Conservation (phyloP, 257 asterid genomes). For the Ocimum tenuiflorum region DNA sequence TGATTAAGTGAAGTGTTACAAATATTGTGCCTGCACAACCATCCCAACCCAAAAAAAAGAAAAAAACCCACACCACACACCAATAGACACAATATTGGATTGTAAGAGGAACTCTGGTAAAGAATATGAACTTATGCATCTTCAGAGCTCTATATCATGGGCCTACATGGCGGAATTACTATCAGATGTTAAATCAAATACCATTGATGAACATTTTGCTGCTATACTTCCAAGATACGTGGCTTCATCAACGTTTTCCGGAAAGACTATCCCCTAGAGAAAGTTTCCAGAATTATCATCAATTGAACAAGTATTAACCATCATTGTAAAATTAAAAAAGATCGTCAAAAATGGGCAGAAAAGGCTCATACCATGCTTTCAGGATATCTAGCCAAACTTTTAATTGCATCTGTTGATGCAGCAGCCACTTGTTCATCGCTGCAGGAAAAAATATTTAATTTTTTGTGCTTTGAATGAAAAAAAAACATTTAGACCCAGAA, state of each 20-base stretch:
- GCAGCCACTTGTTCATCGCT: constrained; percentile 88
- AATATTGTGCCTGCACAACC: no score
- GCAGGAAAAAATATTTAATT: constrained; percentile 11
- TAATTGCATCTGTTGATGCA: constrained; percentile 63
- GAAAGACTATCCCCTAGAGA: constrained; percentile 59
- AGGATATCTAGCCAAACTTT: constrained; percentile 46
- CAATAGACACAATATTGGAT: no score
- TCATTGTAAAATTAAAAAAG: constrained; percentile 5
- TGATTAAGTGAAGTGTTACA: no score
- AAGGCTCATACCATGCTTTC: constrained; percentile 58
- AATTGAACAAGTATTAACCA: constrained; percentile 12
- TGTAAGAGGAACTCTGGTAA: no score
- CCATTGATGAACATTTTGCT: constrained; percentile 70
- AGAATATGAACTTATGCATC: no score
- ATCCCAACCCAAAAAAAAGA: no score
- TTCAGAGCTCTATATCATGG: background rate
- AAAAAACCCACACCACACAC: no score
- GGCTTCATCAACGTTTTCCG: constrained; percentile 41
- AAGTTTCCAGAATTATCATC: constrained; percentile 4
- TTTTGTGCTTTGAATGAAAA: background rate
- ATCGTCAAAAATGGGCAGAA: constrained; percentile 16
- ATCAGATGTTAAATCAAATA: constrained; percentile 26
- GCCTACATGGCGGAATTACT: constrained; percentile 10
- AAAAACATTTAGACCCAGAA: background rate
- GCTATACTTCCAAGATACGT: constrained; percentile 59